These are phyloP conservation scores for Torulaspora microellipsoides DNA, from an alignment of 805 yeast species.

Conservation along the genomic window DNA sequence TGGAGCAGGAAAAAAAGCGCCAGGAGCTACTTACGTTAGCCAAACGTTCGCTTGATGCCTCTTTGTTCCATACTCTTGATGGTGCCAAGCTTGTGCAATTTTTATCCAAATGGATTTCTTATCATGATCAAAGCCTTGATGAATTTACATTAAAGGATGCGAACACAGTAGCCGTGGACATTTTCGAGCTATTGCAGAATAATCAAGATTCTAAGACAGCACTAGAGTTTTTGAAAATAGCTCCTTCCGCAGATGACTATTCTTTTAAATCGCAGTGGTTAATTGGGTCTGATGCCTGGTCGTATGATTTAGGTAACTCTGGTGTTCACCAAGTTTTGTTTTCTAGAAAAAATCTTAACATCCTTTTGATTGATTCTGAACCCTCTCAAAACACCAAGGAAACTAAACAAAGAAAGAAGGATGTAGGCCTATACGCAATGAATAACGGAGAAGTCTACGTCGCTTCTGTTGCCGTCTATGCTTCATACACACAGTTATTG, in stretches of 20 bases:
- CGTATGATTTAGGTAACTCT: conserved; percentile 85
- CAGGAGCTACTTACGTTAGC: conserved; percentile 43
- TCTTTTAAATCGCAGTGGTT: conserved; percentile 63
- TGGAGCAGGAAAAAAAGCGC: conserved; percentile 53
- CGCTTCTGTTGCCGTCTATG: conserved; percentile 89
- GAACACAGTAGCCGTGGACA: conserved; percentile 32
- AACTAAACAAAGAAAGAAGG: conserved; percentile 53
- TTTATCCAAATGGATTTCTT: conserved; percentile 68
- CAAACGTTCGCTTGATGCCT: conserved; percentile 41
- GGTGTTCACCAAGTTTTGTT: conserved; percentile 84
- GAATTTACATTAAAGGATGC: conserved; percentile 27
- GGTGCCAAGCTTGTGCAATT: conserved; percentile 48
- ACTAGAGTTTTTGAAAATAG: conserved; percentile 39
- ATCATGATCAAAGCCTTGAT: conserved; percentile 38
- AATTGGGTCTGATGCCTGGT: conserved; percentile 93
- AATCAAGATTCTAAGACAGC: conserved; percentile 41
- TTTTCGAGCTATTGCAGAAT: conserved; percentile 37
- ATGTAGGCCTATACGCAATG: conserved; percentile 92
- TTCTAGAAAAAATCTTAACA: conserved; percentile 71
- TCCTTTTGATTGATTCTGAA: conserved; percentile 83
- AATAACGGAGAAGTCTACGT: conserved; percentile 84
- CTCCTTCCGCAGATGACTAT: conserved; percentile 43
- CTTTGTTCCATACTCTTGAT: conserved; percentile 40
- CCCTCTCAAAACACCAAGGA: conserved; percentile 47
- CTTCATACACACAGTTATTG: conserved; percentile 88